Conservation (phyloP, 163 green algal genomes). For the Chlorella variabilis region DNA sequence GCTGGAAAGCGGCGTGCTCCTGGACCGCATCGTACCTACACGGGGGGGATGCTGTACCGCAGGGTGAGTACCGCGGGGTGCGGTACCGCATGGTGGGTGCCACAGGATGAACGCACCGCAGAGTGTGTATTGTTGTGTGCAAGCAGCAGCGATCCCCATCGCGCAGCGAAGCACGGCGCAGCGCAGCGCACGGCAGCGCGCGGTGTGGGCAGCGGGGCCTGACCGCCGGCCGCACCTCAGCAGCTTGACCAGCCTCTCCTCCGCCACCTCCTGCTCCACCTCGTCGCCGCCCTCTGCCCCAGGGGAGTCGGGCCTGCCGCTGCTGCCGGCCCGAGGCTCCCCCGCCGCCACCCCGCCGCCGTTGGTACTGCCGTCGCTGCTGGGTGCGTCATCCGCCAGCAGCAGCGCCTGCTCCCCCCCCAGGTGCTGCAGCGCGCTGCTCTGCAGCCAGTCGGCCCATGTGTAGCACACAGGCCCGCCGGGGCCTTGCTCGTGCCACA, state of each 20-base stretch:
- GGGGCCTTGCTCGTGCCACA: slow-evolving; percentile 50
- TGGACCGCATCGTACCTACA: slow-evolving; percentile 41
- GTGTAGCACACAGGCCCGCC: slow-evolving; percentile 51
- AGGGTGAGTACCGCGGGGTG: too few relatives aligned
- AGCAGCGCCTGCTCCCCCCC: slow-evolving; percentile 3
- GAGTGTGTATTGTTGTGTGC: too few relatives aligned
- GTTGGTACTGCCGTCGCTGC: background rate
- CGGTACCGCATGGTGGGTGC: background rate
- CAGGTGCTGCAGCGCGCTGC: slow-evolving; percentile 44
- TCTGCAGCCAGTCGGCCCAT: slow-evolving; percentile 69
- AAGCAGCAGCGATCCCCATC: too few relatives aligned
- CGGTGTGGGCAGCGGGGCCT: too few relatives aligned
- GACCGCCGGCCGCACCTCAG: slow-evolving; percentile 39
- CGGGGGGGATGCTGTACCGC: background rate
- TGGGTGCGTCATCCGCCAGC: background rate
- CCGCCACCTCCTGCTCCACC: background rate
- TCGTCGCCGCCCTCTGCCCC: background rate
- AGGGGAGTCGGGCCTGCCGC: background rate
- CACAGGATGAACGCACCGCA: too few relatives aligned
- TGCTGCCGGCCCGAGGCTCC: background rate
- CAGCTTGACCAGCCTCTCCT: slow-evolving; percentile 45
- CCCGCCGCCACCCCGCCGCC: background rate
- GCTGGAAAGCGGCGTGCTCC: slow-evolving; percentile 45
- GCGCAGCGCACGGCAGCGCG: background rate
- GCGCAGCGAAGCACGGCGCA: background rate